These are phyloP conservation scores for Ligustrum vulgare DNA, from an alignment of 257 asterid species.

Conservation along the genomic window DNA sequence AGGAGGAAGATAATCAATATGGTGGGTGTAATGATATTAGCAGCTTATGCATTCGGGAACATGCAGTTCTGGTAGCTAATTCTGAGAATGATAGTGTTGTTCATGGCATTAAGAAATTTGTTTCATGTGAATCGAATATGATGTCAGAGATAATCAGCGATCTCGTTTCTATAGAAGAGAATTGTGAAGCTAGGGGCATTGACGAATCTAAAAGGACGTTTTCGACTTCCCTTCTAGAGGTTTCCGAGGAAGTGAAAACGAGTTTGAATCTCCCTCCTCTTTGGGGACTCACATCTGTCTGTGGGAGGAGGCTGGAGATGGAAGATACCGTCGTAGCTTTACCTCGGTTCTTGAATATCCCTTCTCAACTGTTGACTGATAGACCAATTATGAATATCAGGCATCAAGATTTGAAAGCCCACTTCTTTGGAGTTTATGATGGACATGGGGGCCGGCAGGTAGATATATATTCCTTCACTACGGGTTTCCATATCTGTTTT, in stretches of 20 bases:
- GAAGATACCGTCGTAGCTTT: slow-evolving; percentile 68
- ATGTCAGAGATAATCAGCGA: slow-evolving; percentile 41
- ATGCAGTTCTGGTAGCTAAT: slow-evolving; percentile 22
- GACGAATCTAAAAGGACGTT: slow-evolving; percentile 40
- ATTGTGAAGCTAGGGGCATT: slow-evolving; percentile 23
- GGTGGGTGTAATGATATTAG: slow-evolving; percentile 20
- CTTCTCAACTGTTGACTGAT: slow-evolving; percentile 57
- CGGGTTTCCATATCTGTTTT: neutral
- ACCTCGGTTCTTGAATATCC: slow-evolving; percentile 59
- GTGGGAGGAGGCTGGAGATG: slow-evolving; percentile 85
- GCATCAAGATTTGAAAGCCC: slow-evolving; percentile 47
- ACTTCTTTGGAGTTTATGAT: slow-evolving; percentile 83
- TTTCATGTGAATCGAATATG: slow-evolving; percentile 35
- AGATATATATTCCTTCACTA: slow-evolving; percentile 1
- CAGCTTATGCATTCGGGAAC: slow-evolving; percentile 32
- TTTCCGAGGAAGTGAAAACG: slow-evolving; percentile 42
- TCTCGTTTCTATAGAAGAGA: slow-evolving; percentile 25
- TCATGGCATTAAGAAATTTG: slow-evolving; percentile 33
- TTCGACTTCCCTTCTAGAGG: slow-evolving; percentile 45
- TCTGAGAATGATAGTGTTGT: slow-evolving; percentile 28
- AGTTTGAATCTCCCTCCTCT: slow-evolving; percentile 47
- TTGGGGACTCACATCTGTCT: slow-evolving; percentile 70
- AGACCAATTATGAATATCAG: slow-evolving; percentile 29
- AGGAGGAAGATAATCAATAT: slow-evolving; percentile 23
- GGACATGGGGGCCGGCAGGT: slow-evolving; percentile 97